Evolutionary conservation across 371 early-diverging fungal genomes (phyloP), one percentile per base, ranked within the genome.

Genomic region (Zancudomyces culisetae): DNA sequence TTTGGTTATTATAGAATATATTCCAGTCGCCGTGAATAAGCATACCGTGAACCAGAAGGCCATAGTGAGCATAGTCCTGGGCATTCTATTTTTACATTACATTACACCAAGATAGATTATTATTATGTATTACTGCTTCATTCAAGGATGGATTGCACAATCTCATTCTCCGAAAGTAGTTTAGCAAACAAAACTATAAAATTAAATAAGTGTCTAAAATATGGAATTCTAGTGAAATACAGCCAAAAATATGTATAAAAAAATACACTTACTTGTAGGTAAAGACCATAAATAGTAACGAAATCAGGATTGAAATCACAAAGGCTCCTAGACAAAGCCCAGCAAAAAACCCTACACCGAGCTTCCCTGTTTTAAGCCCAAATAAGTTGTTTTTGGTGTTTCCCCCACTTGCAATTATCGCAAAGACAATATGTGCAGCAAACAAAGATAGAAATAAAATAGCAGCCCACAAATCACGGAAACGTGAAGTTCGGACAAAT

Each of bases 401-500:
- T 52, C 62, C 58, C 27, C 60, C 51, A 8, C 53, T 49, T 12
- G 56, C 53, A 0, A 78, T 55, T 1, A 73, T 72, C 0, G 76
- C 67, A 21, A 84, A 68, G 1, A 68, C 84, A 42, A 74, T 72
- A 56, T 81, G 83, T 27, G 72, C 76, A 3, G 68, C 78, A 26
- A 79, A 52, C 56, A 80, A 75, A 51, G 62, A 52, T 1, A 77
- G 21, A 66, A 80, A 85, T 27, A 79, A 65, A 1, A 72, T 57
- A 0, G 74, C 60, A 1, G 85, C 85, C 85, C 85, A 84, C n/a
- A 78, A 58, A 60, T 83, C 84, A 26, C 75, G 73, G 53, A 68
- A 69, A 48, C 58, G 58, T 28, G 69, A 64, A 28, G 60, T 52
- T 35, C 54, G 54, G 59, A 54, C 61, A 59, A 59, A 66, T 58